Base-by-base conservation (phyloP, 1,284 basidiomycete genomes). In the Naganishia sp. region DNA sequence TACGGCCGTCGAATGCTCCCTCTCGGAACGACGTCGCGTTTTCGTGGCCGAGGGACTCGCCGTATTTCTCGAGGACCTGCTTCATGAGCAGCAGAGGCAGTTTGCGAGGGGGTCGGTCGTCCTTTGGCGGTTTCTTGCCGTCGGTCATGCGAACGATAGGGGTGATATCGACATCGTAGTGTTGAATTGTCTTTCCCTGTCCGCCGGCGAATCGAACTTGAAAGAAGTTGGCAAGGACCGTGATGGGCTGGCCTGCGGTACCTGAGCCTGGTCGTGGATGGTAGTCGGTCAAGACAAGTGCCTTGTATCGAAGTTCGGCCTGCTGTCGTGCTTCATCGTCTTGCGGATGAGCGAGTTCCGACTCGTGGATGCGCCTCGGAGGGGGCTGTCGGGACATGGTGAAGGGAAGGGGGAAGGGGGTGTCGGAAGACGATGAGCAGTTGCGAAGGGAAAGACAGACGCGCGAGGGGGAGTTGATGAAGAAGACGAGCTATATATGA, bases 101-200 rank as follows among this genome's bases (percentile, higher is more conserved):
- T 39, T 52, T 61, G 7, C 48, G 18, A 3, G 59, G 59, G 2
- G 36, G 33, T 43, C 59, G 21, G n/a, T 61, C 59, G 10, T 39
- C 46, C 48, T 50, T 50, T 18, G 36, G 36, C 5, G 65, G 57
- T 39, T 39, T 39, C 65, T 66, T 66, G 68, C 75, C 77, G 55
- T 74, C 71, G 64, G 71, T 73, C n/a, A 70, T 70, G 64, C 74
- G 75, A 59, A 77, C 75, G 39, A 78, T 72, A 10, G 77, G 77
- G 64, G 75, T 71, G 65, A 79, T 77, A 39, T 75, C 75, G 16
- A 78, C 70, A 55, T 79, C 77, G 65, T 78, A 79, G 67, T 79
- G 77, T 55, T 72, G 61, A 66, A 77, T 69, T 16, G 69, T 71
- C 10, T 64, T 65, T 33, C 73, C 75, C 25, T 68, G 56, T 9